Evolutionary conservation across 1,139 yeast genomes (phyloP), one percentile per base, ranked within the genome.

Genomic region (Suhomyces choctaworum): DNA sequence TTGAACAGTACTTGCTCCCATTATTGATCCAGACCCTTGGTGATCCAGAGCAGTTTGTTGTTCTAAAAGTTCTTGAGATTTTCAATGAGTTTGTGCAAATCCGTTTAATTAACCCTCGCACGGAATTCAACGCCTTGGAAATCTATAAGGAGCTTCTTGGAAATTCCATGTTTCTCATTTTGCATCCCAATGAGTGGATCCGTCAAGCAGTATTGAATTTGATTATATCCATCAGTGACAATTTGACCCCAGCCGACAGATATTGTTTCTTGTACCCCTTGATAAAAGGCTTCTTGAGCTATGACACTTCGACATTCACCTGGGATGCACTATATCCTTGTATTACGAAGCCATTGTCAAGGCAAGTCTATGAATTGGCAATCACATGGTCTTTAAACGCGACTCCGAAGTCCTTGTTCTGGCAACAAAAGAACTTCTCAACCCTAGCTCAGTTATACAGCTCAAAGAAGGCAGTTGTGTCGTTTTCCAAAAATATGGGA

Each of bases 141-240:
- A 63, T 70, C 4, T 70, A 69, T 41, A 57, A 59, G 34, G 75
- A 70, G 41, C 44, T 70, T 14, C 48, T 70, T 12, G 27, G 42
- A 1, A 62, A 53, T 39, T 58, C 69, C 1, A 47, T 60, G 3
- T 52, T 54, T 30, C 53, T 70, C 8, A 55, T 84, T 1, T 58
- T 92, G 7, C 97, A 89, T 53, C 98, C 98, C 0, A 89, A 89
- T 56, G 82, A 80, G 39, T 82, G 95, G 82, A 82, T 92, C 7
- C 65, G 96, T 29, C 87, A 84, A 42, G 75, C 85, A 3, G 78
- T 84, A 0, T 54, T 89, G 24, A 62, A 71, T 4, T 66, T 89
- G 32, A 66, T 89, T 1, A 65, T 84, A 1, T 73, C 84, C 0
- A 73, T 85, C 3, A 78, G 86, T 2, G 67, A 69, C 2, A 80